Evolutionary conservation across 2,329 filamentous ascomycete genomes (phyloP), one percentile per base, ranked within the genome.

Genomic region (Stemphylium vesicarium): DNA sequence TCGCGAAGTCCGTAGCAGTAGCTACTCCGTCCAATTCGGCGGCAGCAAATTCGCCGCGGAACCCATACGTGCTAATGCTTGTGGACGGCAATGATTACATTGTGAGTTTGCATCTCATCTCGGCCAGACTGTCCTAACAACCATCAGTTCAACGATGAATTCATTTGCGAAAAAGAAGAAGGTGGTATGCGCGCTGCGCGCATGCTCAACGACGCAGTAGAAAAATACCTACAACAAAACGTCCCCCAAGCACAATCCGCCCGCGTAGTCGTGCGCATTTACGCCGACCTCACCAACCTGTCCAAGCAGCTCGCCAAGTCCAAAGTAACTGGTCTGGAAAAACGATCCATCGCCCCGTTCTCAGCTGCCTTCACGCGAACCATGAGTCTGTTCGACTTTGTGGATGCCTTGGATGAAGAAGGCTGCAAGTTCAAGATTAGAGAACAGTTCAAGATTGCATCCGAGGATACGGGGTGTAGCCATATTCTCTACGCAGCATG

Each of bases 401-500:
- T 87, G 12, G 86, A 88, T 65, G 84, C 84, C 10, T 83, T 85
- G 9, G 82, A 85, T 57, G 79, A 84, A 32, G 86, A 87, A 63
- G 82, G 82, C 26, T 82, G 83, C 24, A 83, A 84, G 62, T 83
- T 82, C 65, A 88, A 88, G 68, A 79, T 88, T 49, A 79, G 84
- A 65, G 84, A 79, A 62, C 76, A 61, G 56, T 76, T 79, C 66
- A 75, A 78, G 4, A 75, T 86, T 1, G 86, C 85, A 56, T 80
- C 79, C 31, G 81, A 86, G 40, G 85, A 84, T 61, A 74, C 79
- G 3, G 83, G 87, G 64, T 89, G 86, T 75, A 85, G 84, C 61
- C 85, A 87, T 66, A 85, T 89, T 32, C 84, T 84, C 64, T 84
- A 87, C 53, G 86, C 84, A 4, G 85, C 81, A 35, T 88, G 85